Evolutionary conservation across 2,329 filamentous ascomycete genomes (phyloP).

Genomic region (Reticulascus tulasneorum): DNA sequence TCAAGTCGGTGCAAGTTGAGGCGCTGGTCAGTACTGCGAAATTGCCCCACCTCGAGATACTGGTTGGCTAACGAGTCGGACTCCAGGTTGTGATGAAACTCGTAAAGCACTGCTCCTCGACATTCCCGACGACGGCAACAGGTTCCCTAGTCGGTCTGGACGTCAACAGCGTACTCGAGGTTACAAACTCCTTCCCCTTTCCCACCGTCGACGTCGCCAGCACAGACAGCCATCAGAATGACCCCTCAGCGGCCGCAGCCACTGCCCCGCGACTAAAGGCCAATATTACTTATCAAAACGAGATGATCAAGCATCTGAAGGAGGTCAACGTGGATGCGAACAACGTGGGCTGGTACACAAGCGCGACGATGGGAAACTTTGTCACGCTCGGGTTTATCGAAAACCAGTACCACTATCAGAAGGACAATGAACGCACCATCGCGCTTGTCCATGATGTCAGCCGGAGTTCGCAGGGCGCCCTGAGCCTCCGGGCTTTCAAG

Average conservation of each 20-base stretch:
- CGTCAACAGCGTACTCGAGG: slow-evolving; percentile 71
- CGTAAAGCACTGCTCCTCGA: slow-evolving; percentile 87
- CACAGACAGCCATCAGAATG: slow-evolving; percentile 70
- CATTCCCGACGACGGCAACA: slow-evolving; percentile 84
- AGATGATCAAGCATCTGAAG: slow-evolving; percentile 95
- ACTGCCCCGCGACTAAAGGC: slow-evolving; percentile 89
- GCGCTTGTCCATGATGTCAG: slow-evolving; percentile 93
- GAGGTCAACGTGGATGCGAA: slow-evolving; percentile 99
- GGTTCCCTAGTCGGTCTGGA: slow-evolving; percentile 95
- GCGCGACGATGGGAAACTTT: slow-evolving; percentile 98
- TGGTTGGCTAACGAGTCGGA: slow-evolving; percentile 17
- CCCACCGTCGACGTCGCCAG: slow-evolving; percentile 72
- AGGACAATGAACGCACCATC: slow-evolving; percentile 83
- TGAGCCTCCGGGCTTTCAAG: slow-evolving; percentile 88
- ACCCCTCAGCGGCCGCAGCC: slow-evolving; percentile 71
- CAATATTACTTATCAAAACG: slow-evolving; percentile 82
- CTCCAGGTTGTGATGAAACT: slow-evolving; percentile 91
- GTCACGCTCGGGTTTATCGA: slow-evolving; percentile 93
- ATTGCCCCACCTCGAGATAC: slow-evolving; percentile 30
- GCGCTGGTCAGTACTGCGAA: slow-evolving; percentile 66
- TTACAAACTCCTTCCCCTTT: slow-evolving; percentile 95
- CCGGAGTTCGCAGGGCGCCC: slow-evolving; percentile 85
- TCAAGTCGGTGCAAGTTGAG: slow-evolving; percentile 90
- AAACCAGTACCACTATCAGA: slow-evolving; percentile 97
- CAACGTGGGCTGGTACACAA: slow-evolving; percentile 98